Conservation (phyloP, 1,139 yeast species). For the Suhomyces bribrorum region DNA sequence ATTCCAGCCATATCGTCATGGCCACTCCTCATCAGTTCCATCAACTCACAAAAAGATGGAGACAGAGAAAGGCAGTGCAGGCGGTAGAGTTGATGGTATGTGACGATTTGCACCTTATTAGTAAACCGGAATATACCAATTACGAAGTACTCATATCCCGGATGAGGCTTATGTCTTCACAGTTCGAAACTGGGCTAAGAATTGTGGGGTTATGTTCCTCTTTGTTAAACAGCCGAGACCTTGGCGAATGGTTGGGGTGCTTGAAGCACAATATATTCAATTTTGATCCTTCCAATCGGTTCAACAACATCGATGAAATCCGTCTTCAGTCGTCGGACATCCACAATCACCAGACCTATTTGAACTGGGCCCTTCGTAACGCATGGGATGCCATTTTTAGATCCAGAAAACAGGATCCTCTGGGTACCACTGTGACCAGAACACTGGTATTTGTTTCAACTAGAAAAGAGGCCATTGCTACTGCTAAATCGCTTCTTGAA, state of each 20-base stretch:
- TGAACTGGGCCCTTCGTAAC: slow-evolving; percentile 50
- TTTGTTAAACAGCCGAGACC: slow-evolving; percentile 70
- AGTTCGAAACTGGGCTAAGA: slow-evolving; percentile 55
- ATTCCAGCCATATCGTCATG: slow-evolving; percentile 64
- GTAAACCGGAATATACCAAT: slow-evolving; percentile 26
- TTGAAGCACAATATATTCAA: slow-evolving; percentile 60
- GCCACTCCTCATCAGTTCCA: slow-evolving; percentile 84
- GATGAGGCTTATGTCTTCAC: slow-evolving; percentile 67
- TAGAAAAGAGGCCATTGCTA: slow-evolving; percentile 55
- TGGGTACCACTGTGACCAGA: slow-evolving; percentile 16
- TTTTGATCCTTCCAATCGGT: slow-evolving; percentile 65
- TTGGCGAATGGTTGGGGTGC: slow-evolving; percentile 88
- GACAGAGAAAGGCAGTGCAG: slow-evolving; percentile 68
- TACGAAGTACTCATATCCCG: slow-evolving; percentile 76
- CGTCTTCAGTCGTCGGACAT: slow-evolving; percentile 43
- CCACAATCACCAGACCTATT: slow-evolving; percentile 27
- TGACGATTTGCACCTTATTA: slow-evolving; percentile 76
- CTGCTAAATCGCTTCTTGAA: slow-evolving; percentile 47
- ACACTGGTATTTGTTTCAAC: slow-evolving; percentile 59
- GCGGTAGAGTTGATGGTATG: slow-evolving; percentile 66
- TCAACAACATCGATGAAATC: slow-evolving; percentile 55
- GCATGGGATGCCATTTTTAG: slow-evolving; percentile 2
- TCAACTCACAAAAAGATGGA: slow-evolving; percentile 75
- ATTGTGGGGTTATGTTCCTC: slow-evolving; percentile 70
- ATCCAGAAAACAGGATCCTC: neutral